These are phyloP conservation scores for Diplodia scrobiculata DNA, from an alignment of 2,329 filamentous ascomycete species.

Conservation along the genomic window DNA sequence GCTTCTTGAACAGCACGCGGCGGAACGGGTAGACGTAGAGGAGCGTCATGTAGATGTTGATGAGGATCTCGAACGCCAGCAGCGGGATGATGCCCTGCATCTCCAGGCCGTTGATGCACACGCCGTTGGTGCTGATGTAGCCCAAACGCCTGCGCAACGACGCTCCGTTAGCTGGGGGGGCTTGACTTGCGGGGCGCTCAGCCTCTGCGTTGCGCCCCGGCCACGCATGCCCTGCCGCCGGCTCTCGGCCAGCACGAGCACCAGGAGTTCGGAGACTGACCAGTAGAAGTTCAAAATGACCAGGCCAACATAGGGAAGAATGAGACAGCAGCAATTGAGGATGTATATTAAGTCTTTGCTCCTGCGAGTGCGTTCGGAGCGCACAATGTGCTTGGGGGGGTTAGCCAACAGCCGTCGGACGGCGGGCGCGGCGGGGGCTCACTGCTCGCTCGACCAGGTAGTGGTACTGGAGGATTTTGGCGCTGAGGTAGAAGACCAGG, in stretches of 20 bases:
- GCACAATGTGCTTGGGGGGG: constrained; percentile 58
- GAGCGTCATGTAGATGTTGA: constrained; percentile 24
- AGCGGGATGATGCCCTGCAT: constrained; percentile 19
- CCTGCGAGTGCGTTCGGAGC: constrained; percentile 56
- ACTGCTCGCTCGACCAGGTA: constrained; percentile 67
- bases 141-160: neutral
- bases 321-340: constrained; percentile 63
- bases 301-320: constrained; percentile 32
- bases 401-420: neutral
- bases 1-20: constrained; percentile 7
- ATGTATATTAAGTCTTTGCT: constrained; percentile 61
- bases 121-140: constrained; percentile 1
- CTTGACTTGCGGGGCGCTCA: too few species aligned
- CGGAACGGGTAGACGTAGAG: constrained; percentile 17
- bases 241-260: too few species aligned
- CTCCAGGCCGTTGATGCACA: constrained; percentile 21
- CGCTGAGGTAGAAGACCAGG: constrained; percentile 63
- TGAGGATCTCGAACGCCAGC: constrained; percentile 17
- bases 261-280: too few species aligned
- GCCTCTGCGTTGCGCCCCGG: too few species aligned
- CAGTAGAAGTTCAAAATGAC: constrained; percentile 18
- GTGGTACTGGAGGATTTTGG: constrained; percentile 67
- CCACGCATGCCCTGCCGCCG: too few species aligned
- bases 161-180: neutral
- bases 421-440: constrained; percentile 34